Conservation (phyloP, 106 monocot species). For the Phalaenopsis aphrodite region DNA sequence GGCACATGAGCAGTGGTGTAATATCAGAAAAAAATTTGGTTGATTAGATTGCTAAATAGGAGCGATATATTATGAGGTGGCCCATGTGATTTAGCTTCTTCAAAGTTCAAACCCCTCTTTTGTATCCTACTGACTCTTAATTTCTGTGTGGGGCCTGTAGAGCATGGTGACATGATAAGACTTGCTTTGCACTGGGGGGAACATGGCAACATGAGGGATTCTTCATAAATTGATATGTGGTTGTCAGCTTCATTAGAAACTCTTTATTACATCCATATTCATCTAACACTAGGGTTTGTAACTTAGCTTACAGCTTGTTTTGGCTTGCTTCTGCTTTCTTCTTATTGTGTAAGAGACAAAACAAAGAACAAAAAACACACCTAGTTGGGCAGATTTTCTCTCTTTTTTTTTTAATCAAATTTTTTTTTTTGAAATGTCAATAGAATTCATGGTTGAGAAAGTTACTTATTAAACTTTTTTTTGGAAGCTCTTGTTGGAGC, state of each 20-base stretch:
- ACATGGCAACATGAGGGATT: neutral
- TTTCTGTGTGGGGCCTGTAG: neutral
- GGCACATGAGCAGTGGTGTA: conserved; percentile 3
- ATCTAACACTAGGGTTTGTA: neutral
- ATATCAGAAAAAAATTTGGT: neutral
- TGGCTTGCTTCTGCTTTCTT: neutral
- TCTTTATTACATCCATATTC: neutral
- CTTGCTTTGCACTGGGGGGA: neutral
- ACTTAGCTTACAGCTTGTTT: neutral
- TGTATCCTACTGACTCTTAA: neutral
- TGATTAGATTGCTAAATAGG: neutral
- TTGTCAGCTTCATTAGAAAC: neutral
- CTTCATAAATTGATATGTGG: neutral
- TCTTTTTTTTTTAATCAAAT: too few relatives aligned
- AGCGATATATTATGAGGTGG: neutral
- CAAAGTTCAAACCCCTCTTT: neutral
- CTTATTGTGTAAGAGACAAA: neutral
- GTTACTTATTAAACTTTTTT: too few relatives aligned
- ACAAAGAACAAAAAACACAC: neutral
- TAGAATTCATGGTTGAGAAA: neutral
- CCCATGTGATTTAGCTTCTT: conserved; percentile 1
- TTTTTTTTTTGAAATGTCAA: neutral
- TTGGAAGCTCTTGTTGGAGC: too few relatives aligned
- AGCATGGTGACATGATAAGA: neutral
- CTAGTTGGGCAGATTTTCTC: too few relatives aligned